phyloP scores from a whole-genome alignment of 2,329 filamentous ascomycete genomes.

The Colletotrichum sojae region DNA sequence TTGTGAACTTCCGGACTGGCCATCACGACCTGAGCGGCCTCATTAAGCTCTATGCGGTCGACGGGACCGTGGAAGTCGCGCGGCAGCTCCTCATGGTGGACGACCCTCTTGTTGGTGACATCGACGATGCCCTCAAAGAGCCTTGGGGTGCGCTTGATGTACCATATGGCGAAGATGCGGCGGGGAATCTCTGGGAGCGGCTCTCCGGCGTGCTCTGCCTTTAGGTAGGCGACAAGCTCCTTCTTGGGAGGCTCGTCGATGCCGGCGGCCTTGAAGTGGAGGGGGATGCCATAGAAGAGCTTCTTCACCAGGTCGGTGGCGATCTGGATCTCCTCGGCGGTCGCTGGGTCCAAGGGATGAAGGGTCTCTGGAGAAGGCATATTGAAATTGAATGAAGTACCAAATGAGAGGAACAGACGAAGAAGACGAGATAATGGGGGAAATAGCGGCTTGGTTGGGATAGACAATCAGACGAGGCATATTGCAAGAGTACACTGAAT shows the following conservation, averaged over 20 bases:
- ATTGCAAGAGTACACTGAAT: background rate
- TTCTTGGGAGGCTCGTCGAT: constrained; percentile 19
- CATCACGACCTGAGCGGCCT: constrained; percentile 20
- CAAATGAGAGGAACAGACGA: too few relatives aligned
- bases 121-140: constrained; percentile 16
- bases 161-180: constrained; percentile 20
- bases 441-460: background rate
- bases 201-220: constrained; percentile 9
- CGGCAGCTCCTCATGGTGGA: constrained; percentile 7
- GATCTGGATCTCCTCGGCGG: constrained; percentile 7
- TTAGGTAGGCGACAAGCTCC: constrained; percentile 13
- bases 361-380: constrained; percentile 5
- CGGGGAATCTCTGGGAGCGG: constrained; percentile 1
- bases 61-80: constrained; percentile 17
- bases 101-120: constrained; percentile 9
- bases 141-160: constrained; percentile 6
- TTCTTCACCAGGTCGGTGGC: constrained; percentile 9
- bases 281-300: constrained; percentile 11
- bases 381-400: background rate
- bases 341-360: constrained; percentile 19
- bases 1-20: constrained; percentile 7
- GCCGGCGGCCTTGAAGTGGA: constrained; percentile 20
- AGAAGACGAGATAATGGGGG: background rate
- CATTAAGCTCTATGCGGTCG: constrained; percentile 11
- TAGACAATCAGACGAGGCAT: too few relatives aligned